Percentiles rank a stretch among this genome's conserved stretches.
Conservation (phyloP, 306 rosid genomes). For the peach (Prunus persica) region Prunus_persica_NCBIv2 NC_034011.1:14051001-14051500, state of each 20-base stretch:
- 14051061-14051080: no score
- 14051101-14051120: no score
- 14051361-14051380: not conserved
- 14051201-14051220: no score
- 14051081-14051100: no score
- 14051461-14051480: conserved; percentile 89
- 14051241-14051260: no score
- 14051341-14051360: no score
- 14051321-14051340: conserved; percentile 29
- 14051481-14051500: conserved; percentile 94
- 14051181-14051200: not conserved
- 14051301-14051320: conserved; percentile 99
- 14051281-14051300: conserved; percentile 93
- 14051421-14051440: no score
- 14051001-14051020: no score
- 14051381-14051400: not conserved
- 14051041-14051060: no score
- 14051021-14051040: no score
- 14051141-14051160: not conserved
- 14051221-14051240: no score
- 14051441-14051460: conserved; percentile 57
- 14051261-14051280: conserved; percentile 72
- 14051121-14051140: not conserved
- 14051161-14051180: not conserved
- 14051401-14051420: no score